Evolutionary conservation across 352 stramenopile genomes (phyloP), one percentile per base, ranked within the genome.

Genomic region (Globisporangium ultimum): DNA sequence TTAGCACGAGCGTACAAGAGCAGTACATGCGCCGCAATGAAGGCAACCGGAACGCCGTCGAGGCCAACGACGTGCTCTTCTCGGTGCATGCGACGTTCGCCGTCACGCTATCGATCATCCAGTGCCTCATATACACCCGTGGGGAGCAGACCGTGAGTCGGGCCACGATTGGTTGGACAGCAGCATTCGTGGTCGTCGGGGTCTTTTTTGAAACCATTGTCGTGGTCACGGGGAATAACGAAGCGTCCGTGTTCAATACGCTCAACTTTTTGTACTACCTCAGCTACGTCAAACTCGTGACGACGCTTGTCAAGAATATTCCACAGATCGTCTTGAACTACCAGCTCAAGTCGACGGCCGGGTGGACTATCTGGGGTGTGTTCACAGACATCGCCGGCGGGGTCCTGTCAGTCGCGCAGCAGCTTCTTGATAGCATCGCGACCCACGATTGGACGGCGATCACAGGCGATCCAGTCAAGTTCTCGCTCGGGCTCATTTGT

Each of bases 341-440:
- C 67, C 64, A 87, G 66, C 87, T 96, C 72, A 96, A 98, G 60
- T 98, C 90, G 34, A 99, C 97, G 1, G 71, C 93, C 13, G 97
- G 97, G 24, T 99, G 96, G 96, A 98, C 88, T 32, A 97, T 98
- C 61, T 97, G 91, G 88, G 99, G 99, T 76, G 95, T 99, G 28
- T 78, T 98, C 60, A 71, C 99, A n/a, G 97, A 99, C 68, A 97
- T 99, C 53, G 88, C 89, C 7, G 96, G 96, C 51, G 96, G 96
- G 0, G n/a, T 97, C 18, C 65, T 98, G 13, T 98, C 88, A 17
- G 83, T 95, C 57, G 69, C 83, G 36, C 94, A 98, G 75, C 84
- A 99, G 49, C 57, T 98, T 53, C 74, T 98, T 43, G 96, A 99
- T 69, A 96, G 83, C 58, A 73, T 69, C 8, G 82, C 93, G 49